Conservation (phyloP, 2,329 filamentous ascomycete genomes). For the Alternaria gaisen region DNA sequence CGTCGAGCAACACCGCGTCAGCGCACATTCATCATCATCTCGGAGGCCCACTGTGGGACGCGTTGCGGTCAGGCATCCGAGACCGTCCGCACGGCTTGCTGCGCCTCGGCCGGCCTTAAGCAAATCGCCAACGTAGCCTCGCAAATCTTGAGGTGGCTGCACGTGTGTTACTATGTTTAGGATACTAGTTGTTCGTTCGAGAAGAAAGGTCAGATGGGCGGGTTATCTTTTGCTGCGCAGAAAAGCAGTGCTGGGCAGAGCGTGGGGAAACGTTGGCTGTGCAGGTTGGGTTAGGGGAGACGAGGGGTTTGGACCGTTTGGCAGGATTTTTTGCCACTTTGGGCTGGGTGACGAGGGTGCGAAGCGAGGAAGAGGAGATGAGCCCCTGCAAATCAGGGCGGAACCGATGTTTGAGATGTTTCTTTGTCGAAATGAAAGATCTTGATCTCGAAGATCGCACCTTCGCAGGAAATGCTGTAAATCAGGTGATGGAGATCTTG, state of each 20-base stretch:
- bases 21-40: slow-evolving; percentile 6
- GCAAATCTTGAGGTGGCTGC: neutral
- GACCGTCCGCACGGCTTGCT: slow-evolving; percentile 1
- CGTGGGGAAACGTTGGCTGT: neutral
- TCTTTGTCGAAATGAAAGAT: slow-evolving; percentile 3
- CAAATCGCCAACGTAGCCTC: neutral
- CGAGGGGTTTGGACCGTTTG: neutral
- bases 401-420: neutral
- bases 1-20: slow-evolving; percentile 3
- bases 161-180: slow-evolving; percentile 10
- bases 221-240: slow-evolving; percentile 10
- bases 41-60: slow-evolving; percentile 5
- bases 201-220: neutral
- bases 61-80: slow-evolving; percentile 6
- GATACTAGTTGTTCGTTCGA: neutral
- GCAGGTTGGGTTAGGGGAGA: neutral
- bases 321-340: slow-evolving; percentile 13
- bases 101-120: slow-evolving; percentile 5
- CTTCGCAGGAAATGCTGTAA: neutral
- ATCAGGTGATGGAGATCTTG: neutral
- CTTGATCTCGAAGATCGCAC: slow-evolving; percentile 1
- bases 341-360: slow-evolving; percentile 5
- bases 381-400: slow-evolving; percentile 5
- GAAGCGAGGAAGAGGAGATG: slow-evolving; percentile 9
- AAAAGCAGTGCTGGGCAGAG: neutral